Evolutionary conservation across 208 protist genomes (phyloP), one percentile per base, ranked within the genome.

Genomic region (Histomonas meleagridis): DNA sequence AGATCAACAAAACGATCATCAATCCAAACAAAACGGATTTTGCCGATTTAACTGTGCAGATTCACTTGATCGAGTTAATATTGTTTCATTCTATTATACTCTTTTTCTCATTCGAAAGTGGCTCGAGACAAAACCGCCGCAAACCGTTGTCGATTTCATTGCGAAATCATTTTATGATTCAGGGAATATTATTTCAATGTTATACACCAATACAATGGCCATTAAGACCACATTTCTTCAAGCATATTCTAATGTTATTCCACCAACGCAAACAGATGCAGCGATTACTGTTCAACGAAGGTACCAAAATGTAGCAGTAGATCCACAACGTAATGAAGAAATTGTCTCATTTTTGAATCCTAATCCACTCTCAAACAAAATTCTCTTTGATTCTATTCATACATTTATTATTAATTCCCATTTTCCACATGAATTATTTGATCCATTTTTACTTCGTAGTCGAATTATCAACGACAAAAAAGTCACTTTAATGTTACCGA

Each of bases 111-210:
- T n/a, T 55, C 4, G 14, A 51, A 23, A 51, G 7, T 86, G 76
- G 76, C 40, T 86, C 28, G 49, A 79, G 5, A 1, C n/a, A 1
- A 18, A 46, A 10, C 0, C 55, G 0, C 35, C 76, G 38, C 76
- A 86, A 86, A 46, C 51, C 55, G 46, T 86, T 16, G 55, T 86
- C 16, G 76, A 86, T 55, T 86, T 86, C 46, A 40, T 86, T 35
- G 76, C 76, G 0, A 86, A 86, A 55, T 9, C 76, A 55, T 86
- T 86, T 49, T 40, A 55, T 38, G 32, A 32, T 5, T 51, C 40
- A 4, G 76, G 76, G 0, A 51, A 86, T 55, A 40, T 86, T 18
- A 46, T 86, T 57, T 86, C 76, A 38, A 32, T 26, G 10, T 16
- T 86, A 10, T 86, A 43, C 14, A 86, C 76, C 51, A 86, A 86